Percentiles rank a stretch among this genome's conserved stretches.
phyloP scores from a whole-genome alignment of 257 asterid genomes.

The Vinca minor region DNA sequence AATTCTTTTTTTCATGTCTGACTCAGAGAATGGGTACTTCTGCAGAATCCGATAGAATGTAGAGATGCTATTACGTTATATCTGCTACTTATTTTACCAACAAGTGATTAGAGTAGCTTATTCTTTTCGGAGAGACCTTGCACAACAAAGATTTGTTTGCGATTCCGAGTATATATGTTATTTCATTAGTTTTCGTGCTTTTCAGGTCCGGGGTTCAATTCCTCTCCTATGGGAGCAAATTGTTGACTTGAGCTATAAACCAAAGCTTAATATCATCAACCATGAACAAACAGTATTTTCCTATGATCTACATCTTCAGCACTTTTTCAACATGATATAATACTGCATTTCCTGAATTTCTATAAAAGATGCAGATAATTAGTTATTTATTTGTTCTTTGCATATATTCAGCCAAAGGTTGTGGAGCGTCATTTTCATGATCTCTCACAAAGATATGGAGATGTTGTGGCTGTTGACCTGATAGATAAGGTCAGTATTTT shows the following conservation, averaged over 20 bases:
- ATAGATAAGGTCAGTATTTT: conserved; percentile 62
- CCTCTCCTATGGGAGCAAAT: conserved; percentile 99
- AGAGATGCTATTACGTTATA: not conserved
- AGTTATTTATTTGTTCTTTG: conserved; percentile 1
- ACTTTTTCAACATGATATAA: not conserved
- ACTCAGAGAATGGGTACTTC: not conserved
- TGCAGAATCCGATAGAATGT: not conserved
- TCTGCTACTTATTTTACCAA: not conserved
- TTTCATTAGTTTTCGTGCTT: conserved; percentile 18
- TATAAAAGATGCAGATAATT: not conserved
- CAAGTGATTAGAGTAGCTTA: not conserved
- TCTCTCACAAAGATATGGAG: conserved; percentile 81
- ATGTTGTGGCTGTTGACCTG: conserved; percentile 73
- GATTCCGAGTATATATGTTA: not conserved
- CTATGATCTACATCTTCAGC: conserved; percentile 5
- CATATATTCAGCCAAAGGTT: conserved; percentile 53
- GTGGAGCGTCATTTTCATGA: conserved; percentile 89
- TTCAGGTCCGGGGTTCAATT: conserved; percentile 91
- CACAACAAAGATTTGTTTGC: not conserved
- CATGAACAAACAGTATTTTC: conserved; percentile 67
- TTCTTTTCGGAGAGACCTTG: not conserved
- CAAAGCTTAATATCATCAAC: conserved; percentile 58
- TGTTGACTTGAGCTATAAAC: conserved; percentile 97
- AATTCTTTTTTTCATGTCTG: not conserved
- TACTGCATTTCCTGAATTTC: not conserved